phyloP scores from a whole-genome alignment of 1,284 basidiomycete genomes.

The Golubevia pallescens region DNA sequence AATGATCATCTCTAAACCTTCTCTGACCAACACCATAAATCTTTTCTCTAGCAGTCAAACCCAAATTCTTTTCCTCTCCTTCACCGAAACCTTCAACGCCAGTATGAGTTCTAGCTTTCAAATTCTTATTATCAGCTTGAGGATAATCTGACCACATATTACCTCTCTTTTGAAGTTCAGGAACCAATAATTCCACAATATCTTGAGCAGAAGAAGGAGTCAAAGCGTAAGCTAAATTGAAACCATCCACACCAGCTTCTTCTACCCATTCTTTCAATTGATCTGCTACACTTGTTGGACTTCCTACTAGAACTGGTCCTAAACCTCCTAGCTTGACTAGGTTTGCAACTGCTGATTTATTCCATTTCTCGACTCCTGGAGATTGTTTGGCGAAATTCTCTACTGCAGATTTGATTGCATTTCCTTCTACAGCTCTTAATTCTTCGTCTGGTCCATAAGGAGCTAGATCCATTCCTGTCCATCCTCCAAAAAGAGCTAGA shows the following conservation, averaged over 20 bases:
- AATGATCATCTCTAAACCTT: conserved; percentile 42
- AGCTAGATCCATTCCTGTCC: conserved; percentile 54
- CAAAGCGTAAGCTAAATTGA: conserved; percentile 43
- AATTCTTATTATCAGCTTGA: conserved; percentile 6
- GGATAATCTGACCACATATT: conserved; percentile 52
- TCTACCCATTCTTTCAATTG: conserved; percentile 49
- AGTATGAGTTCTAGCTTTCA: conserved; percentile 9
- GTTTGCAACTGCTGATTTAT: conserved; percentile 44
- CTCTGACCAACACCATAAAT: conserved; percentile 48
- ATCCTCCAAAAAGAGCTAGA: conserved; percentile 53
- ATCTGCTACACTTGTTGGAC: conserved; percentile 33
- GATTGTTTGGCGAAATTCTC: conserved; percentile 51
- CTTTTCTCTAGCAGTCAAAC: conserved; percentile 48
- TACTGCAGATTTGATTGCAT: conserved; percentile 55
- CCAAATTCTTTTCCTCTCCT: conserved; percentile 30
- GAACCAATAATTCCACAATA: conserved; percentile 38
- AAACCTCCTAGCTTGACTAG: conserved; percentile 55
- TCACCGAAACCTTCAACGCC: conserved; percentile 18
- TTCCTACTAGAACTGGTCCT: conserved; percentile 47
- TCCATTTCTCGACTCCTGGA: conserved; percentile 55
- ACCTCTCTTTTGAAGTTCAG: conserved; percentile 44
- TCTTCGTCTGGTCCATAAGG: conserved; percentile 48
- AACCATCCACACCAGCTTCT: conserved; percentile 45
- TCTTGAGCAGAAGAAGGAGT: conserved; percentile 44
- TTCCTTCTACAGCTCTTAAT: conserved; percentile 31